Evolutionary conservation across 306 rosid genomes (phyloP), one percentile per base, ranked within the genome.

Genomic region (Neltuma alba): DNA sequence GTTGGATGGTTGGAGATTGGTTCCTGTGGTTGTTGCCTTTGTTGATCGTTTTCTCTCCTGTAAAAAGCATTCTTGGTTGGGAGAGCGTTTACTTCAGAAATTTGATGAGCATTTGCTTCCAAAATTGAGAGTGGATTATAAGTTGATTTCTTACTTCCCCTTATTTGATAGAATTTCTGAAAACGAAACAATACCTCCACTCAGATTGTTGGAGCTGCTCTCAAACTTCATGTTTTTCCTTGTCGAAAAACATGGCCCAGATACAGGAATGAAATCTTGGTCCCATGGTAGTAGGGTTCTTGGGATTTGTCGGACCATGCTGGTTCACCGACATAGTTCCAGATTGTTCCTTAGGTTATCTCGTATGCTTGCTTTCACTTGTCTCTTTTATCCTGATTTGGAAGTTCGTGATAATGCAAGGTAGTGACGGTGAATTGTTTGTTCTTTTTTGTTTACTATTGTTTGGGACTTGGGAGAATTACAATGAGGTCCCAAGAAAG

Each of bases 351-450:
- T 87, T 57, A 87, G 88, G 77, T 83, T 92, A 52, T 92, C 99
- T 80, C 97, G 70, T 36, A 89, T 95, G 67, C 92, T 95, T 57
- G 89, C 97, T 75, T 95, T 89, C 72, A 86, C 91, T 47, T 91
- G 98, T 79, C 92, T 95, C 70, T 89, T 84, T 84, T 95, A 87
- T 84, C 99, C 98, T 79, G 99, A 95, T 87, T 72, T 95, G 89
- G 99, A 95, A 87, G 91, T 90, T 77, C 98, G 99, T 41, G 99
- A 95, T 79, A 92, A 86, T 89, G 92, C 99, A 74, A 95, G 98
- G 99, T 95, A 90, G 75, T 52, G 55, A 50, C 47, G 37, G 48
- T 55, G 66, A 42, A 60, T 72, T 54, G 23, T 63, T 40, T 62
- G 68, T 21, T 68, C 42, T 57, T 67, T 23, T 74, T 25, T 66